Evolutionary conservation across 768 basidiomycete species (phyloP).

Genomic region (Cytidiella melzeri): DNA sequence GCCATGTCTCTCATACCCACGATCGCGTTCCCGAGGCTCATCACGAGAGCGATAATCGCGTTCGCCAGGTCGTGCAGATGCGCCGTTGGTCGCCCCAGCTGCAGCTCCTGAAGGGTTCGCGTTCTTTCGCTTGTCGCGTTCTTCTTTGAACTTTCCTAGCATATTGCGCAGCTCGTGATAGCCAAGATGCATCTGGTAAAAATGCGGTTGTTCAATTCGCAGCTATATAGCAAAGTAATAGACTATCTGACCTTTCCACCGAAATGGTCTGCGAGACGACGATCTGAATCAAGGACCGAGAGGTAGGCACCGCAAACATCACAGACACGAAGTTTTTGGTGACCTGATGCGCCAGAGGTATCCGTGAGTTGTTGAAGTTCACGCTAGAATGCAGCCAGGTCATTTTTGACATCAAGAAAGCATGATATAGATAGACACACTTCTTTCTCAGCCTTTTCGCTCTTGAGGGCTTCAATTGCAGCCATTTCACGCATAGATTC

Average conservation of each 20-base stretch:
- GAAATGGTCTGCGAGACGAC: slow-evolving; percentile 98
- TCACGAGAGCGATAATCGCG: slow-evolving; percentile 60
- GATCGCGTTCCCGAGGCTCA: slow-evolving; percentile 57
- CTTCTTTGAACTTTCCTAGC: slow-evolving; percentile 85
- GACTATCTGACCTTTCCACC: slow-evolving; percentile 82
- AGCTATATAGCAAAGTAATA: too few relatives aligned
- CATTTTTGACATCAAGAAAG: not conserved
- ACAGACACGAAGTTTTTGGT: slow-evolving; percentile 99
- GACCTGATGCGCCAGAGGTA: slow-evolving; percentile 98
- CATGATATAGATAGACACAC: slow-evolving; percentile 31
- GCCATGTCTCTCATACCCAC: slow-evolving; percentile 64
- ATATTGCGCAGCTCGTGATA: slow-evolving; percentile 98
- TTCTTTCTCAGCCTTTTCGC: slow-evolving; percentile 94
- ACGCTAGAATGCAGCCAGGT: slow-evolving; percentile 43
- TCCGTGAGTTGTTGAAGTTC: slow-evolving; percentile 96
- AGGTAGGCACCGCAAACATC: slow-evolving; percentile 99
- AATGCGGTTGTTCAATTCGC: too few relatives aligned
- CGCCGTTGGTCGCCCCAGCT: slow-evolving; percentile 27
- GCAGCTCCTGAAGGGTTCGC: slow-evolving; percentile 37
- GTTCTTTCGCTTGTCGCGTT: slow-evolving; percentile 76
- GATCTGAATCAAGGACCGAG: slow-evolving; percentile 95
- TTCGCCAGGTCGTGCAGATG: slow-evolving; percentile 36
- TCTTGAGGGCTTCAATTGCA: slow-evolving; percentile 95
- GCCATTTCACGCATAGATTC: slow-evolving; percentile 98
- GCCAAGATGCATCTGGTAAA: slow-evolving; percentile 88